phyloP scores from a whole-genome alignment of 2,329 filamentous ascomycete species.

The Ramularia endophylla region DNA sequence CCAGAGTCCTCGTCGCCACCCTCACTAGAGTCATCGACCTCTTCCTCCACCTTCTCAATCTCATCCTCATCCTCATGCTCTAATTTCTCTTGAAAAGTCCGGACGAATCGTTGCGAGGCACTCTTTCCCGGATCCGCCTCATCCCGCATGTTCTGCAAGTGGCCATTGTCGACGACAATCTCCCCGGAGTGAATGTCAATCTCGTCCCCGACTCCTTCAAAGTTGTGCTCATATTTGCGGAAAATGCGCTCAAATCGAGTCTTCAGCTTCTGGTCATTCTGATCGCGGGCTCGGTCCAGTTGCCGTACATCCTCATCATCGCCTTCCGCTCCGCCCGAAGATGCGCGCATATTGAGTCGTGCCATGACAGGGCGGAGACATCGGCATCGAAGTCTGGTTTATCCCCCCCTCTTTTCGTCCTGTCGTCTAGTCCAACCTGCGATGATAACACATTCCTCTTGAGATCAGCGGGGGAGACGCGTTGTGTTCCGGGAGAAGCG shows the following conservation, averaged over 20 bases:
- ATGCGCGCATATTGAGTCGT: too few relatives aligned
- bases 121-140: constrained; percentile 46
- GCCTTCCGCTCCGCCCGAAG: too few relatives aligned
- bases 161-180: constrained; percentile 87
- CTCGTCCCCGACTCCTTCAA: constrained; percentile 78
- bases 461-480: too few relatives aligned
- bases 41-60: constrained; percentile 23
- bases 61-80: constrained; percentile 27
- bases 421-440: too few relatives aligned
- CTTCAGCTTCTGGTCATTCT: constrained; percentile 67
- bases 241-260: constrained; percentile 85
- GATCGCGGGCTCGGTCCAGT: constrained; percentile 14
- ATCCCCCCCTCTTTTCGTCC: too few relatives aligned
- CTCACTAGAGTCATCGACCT: constrained; percentile 31
- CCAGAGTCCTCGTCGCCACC: constrained; percentile 14
- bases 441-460: too few relatives aligned
- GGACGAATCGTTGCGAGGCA: constrained; percentile 26
- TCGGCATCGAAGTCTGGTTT: too few relatives aligned
- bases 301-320: constrained; percentile 7
- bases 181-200: constrained; percentile 77
- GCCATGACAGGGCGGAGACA: too few relatives aligned
- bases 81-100: constrained; percentile 27
- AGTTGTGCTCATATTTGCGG: constrained; percentile 65
- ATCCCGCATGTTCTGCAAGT: constrained; percentile 60
- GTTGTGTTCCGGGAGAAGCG: too few relatives aligned